Evolutionary conservation across 2,329 filamentous ascomycete species (phyloP).

Genomic region (Aspergillus versicolor): DNA sequence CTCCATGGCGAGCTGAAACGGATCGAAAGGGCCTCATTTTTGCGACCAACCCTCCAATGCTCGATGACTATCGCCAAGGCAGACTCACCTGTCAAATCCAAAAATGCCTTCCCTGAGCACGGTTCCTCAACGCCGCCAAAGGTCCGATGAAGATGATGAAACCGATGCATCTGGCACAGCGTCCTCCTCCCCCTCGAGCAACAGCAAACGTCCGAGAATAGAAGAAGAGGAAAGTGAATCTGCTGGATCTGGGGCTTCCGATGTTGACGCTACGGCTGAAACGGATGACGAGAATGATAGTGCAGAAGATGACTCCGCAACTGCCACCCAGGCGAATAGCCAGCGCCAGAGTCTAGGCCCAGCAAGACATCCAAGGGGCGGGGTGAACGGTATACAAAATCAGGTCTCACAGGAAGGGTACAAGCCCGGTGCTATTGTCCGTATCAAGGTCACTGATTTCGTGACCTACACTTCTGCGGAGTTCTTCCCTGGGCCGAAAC

Average conservation of each 20-base stretch:
- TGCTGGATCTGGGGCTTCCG: slow-evolving; percentile 4
- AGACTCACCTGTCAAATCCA: slow-evolving; percentile 10
- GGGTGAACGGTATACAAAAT: slow-evolving; percentile 5
- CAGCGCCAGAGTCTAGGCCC: neutral
- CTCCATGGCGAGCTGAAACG: neutral
- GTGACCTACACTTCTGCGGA: slow-evolving; percentile 93
- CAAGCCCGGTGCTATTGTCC: slow-evolving; percentile 77
- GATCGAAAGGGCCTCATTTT: neutral
- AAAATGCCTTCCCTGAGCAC: slow-evolving; percentile 29
- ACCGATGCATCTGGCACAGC: slow-evolving; percentile 1
- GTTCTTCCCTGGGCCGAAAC: slow-evolving; percentile 83
- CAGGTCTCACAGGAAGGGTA: slow-evolving; percentile 24
- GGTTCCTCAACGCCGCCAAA: slow-evolving; percentile 31
- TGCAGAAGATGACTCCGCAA: neutral
- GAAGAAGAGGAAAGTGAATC: slow-evolving; percentile 22
- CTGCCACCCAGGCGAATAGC: neutral
- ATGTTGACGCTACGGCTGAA: slow-evolving; percentile 1
- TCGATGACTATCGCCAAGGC: neutral
- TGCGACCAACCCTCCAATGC: neutral
- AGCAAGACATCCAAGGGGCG: neutral
- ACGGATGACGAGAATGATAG: slow-evolving; percentile 19
- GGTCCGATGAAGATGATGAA: slow-evolving; percentile 28
- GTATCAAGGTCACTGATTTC: slow-evolving; percentile 83
- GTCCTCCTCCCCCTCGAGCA: slow-evolving; percentile 18
- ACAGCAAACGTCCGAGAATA: slow-evolving; percentile 34